Conservation (phyloP, 2,329 filamentous ascomycete species). For the Apiospora marii region DNA sequence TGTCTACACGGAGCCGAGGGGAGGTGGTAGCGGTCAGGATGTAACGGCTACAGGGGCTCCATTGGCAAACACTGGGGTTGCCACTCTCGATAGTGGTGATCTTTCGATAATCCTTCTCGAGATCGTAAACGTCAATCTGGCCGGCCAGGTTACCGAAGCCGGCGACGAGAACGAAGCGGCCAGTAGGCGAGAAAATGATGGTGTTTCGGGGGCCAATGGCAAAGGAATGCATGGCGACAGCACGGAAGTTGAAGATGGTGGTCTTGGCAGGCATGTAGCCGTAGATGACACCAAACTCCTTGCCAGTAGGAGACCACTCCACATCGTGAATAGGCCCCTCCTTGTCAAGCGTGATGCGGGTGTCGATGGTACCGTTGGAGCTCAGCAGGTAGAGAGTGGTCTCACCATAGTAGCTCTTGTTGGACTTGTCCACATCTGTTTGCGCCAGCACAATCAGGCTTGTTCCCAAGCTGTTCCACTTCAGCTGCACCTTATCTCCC, state of each 20-base stretch:
- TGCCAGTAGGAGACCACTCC: slow-evolving; percentile 96
- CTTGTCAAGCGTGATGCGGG: slow-evolving; percentile 90
- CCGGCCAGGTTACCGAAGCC: slow-evolving; percentile 98
- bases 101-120: slow-evolving; percentile 93
- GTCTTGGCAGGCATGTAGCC: slow-evolving; percentile 99
- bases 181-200: slow-evolving; percentile 91
- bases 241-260: slow-evolving; percentile 94
- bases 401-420: slow-evolving; percentile 99
- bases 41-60: slow-evolving; percentile 95
- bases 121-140: slow-evolving; percentile 96
- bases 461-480: slow-evolving; percentile 95
- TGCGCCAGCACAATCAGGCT: slow-evolving; percentile 93
- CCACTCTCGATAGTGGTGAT: slow-evolving; percentile 93
- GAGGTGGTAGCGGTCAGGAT: slow-evolving; percentile 98
- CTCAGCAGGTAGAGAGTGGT: slow-evolving; percentile 96
- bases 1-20: slow-evolving; percentile 93
- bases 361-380: slow-evolving; percentile 90
- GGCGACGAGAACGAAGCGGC: slow-evolving; percentile 90
- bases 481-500: slow-evolving; percentile 97
- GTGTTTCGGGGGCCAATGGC: slow-evolving; percentile 91
- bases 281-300: slow-evolving; percentile 97
- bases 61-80: slow-evolving; percentile 95
- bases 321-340: slow-evolving; percentile 98
- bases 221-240: slow-evolving; percentile 84
- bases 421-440: slow-evolving; percentile 97